phyloP scores from a whole-genome alignment of 2,329 filamentous ascomycete genomes.

The Ophiocordyceps camponoti-rufipedis region DNA sequence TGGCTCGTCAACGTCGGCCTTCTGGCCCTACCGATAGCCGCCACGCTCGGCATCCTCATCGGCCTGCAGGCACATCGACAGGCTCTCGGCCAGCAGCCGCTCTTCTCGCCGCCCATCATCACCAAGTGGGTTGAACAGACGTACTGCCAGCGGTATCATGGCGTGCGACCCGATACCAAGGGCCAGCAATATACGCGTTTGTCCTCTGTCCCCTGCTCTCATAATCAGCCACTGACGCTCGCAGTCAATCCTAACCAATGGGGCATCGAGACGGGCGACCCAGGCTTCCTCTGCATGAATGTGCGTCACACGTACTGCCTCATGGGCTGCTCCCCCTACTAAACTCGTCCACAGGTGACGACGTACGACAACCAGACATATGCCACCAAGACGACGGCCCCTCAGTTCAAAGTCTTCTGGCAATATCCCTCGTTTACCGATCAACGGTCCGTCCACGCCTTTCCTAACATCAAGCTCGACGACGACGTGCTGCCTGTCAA shows the following conservation, averaged over 20 bases:
- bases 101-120: slow-evolving; percentile 15
- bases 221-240: not conserved
- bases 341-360: slow-evolving; percentile 19
- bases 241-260: slow-evolving; percentile 39
- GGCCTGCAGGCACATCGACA: slow-evolving; percentile 26
- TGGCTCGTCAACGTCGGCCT: slow-evolving; percentile 31
- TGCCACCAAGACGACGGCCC: slow-evolving; percentile 23
- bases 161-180: slow-evolving; percentile 23
- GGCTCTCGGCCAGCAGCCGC: slow-evolving; percentile 21
- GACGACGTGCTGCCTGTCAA: slow-evolving; percentile 21
- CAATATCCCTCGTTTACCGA: slow-evolving; percentile 22
- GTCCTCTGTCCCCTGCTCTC: slow-evolving; percentile 6
- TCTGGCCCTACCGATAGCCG: slow-evolving; percentile 28
- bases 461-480: slow-evolving; percentile 32
- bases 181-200: slow-evolving; percentile 28
- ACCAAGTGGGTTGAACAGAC: slow-evolving; percentile 16
- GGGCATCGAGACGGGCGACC: slow-evolving; percentile 21
- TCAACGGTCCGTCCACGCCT: slow-evolving; percentile 29
- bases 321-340: not conserved
- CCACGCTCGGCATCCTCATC: slow-evolving; percentile 29
- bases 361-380: slow-evolving; percentile 32
- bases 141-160: slow-evolving; percentile 24
- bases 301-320: slow-evolving; percentile 17
- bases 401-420: slow-evolving; percentile 34
- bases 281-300: slow-evolving; percentile 30